phyloP scores from a whole-genome alignment of 2,329 filamentous ascomycete genomes.

The Hypoxylon sp. region DNA sequence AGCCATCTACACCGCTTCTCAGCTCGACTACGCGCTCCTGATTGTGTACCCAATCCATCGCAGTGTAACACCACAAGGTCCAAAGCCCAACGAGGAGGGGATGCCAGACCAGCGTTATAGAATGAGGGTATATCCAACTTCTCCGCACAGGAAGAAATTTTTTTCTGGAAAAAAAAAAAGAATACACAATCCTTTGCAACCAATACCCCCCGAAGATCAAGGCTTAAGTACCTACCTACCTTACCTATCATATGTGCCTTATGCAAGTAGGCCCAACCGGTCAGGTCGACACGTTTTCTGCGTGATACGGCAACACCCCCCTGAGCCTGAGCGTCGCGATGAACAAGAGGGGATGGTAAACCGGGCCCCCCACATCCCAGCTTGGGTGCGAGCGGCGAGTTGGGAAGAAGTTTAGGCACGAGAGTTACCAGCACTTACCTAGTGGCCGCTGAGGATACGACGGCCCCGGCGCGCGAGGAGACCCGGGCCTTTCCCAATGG shows the following conservation, averaged over 20 bases:
- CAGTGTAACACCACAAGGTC: not conserved
- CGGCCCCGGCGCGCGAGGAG: not conserved
- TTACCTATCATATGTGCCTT: no score
- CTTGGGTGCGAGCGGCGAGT: not conserved
- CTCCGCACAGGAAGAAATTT: slow-evolving; percentile 1
- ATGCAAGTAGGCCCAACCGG: slow-evolving; percentile 39
- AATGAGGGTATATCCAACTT: not conserved
- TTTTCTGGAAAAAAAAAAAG: no score
- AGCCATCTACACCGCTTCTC: not conserved
- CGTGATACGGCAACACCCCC: slow-evolving; percentile 33
- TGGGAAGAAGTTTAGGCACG: not conserved
- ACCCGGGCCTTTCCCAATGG: no score
- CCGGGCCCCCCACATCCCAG: slow-evolving; percentile 11
- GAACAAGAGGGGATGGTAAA: slow-evolving; percentile 13
- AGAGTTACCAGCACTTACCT: not conserved
- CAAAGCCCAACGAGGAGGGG: slow-evolving; percentile 13
- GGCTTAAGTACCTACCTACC: not conserved
- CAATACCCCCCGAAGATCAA: slow-evolving; percentile 5
- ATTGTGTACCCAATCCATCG: not conserved
- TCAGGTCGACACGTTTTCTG: slow-evolving; percentile 36
- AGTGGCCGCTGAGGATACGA: not conserved
- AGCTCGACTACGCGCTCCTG: not conserved
- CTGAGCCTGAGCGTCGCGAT: slow-evolving; percentile 5
- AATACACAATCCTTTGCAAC: slow-evolving; percentile 12
- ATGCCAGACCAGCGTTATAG: not conserved